Conservation (phyloP, 805 yeast genomes). For the Yarrowia sp. region DNA sequence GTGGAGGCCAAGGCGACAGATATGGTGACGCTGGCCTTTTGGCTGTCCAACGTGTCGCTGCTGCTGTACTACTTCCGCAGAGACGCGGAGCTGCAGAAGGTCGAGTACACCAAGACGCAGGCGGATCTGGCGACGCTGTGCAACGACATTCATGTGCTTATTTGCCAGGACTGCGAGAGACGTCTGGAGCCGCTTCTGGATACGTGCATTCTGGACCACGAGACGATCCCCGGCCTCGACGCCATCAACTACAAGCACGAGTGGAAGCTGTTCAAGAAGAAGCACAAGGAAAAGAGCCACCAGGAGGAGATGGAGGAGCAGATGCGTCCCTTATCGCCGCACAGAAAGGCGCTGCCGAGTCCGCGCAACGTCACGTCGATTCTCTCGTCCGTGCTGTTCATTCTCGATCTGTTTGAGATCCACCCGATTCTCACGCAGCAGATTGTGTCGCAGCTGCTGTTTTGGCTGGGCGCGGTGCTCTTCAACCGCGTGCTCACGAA, state of each 20-base stretch:
- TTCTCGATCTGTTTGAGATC: conserved; percentile 75
- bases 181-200: conserved; percentile 40
- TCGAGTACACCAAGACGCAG: conserved; percentile 36
- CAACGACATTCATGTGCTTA: conserved; percentile 38
- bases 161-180: conserved; percentile 41
- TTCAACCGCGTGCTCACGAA: conserved; percentile 71
- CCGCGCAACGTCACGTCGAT: conserved; percentile 84
- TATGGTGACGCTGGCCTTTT: conserved; percentile 59
- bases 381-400: conserved; percentile 82
- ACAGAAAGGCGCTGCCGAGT: conserved; percentile 80
- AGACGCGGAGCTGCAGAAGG: conserved; percentile 48
- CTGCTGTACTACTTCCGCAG: conserved; percentile 73
- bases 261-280: conserved; percentile 59
- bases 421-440: conserved; percentile 77
- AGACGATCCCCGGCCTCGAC: conserved; percentile 78
- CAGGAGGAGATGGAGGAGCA: conserved; percentile 73
- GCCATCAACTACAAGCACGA: conserved; percentile 73
- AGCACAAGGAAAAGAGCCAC: conserved; percentile 49
- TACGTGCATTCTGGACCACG: conserved; percentile 54
- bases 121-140: conserved; percentile 36
- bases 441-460: conserved; percentile 71
- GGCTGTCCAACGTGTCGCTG: conserved; percentile 80
- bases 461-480: conserved; percentile 68
- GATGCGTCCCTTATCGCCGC: conserved; percentile 80
- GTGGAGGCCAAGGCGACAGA: conserved; percentile 41